Conservation (phyloP, 2,329 filamentous ascomycete genomes). For the Sporothrix curviconia region DNA sequence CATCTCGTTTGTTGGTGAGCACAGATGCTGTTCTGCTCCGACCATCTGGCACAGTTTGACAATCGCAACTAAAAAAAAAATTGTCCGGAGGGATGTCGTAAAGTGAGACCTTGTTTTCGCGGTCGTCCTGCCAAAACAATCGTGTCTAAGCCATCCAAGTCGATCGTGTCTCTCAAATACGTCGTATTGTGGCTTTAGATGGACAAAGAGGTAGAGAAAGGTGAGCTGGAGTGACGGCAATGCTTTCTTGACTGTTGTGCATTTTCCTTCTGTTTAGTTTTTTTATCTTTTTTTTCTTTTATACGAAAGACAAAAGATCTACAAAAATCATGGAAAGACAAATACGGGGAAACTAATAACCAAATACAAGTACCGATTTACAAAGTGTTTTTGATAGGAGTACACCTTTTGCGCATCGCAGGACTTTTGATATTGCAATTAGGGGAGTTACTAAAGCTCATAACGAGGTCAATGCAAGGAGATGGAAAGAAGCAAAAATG, state of each 20-base stretch:
- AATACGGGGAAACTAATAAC: background rate
- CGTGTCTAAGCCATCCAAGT: background rate
- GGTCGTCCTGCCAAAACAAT: background rate
- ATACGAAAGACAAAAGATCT: too few relatives aligned
- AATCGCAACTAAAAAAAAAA: too few relatives aligned
- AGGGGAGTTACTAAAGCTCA: background rate
- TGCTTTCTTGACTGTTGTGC: too few relatives aligned
- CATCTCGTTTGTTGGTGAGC: background rate
- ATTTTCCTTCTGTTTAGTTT: too few relatives aligned
- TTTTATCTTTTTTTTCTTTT: too few relatives aligned
- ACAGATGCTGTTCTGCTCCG: background rate
- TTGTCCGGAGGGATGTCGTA: background rate
- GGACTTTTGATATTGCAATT: constrained; percentile 7
- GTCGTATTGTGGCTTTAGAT: background rate
- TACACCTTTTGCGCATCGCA: constrained; percentile 3
- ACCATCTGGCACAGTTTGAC: background rate
- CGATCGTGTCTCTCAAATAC: background rate
- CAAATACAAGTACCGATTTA: background rate
- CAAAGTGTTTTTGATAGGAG: background rate
- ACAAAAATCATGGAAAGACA: background rate
- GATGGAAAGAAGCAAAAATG: background rate
- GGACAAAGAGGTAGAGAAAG: background rate
- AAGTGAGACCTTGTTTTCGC: constrained; percentile 2
- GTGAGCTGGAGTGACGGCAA: background rate
- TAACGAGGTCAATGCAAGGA: background rate